phyloP scores from a whole-genome alignment of 1,139 yeast species.

The Insectozyma bohioensis region DNA sequence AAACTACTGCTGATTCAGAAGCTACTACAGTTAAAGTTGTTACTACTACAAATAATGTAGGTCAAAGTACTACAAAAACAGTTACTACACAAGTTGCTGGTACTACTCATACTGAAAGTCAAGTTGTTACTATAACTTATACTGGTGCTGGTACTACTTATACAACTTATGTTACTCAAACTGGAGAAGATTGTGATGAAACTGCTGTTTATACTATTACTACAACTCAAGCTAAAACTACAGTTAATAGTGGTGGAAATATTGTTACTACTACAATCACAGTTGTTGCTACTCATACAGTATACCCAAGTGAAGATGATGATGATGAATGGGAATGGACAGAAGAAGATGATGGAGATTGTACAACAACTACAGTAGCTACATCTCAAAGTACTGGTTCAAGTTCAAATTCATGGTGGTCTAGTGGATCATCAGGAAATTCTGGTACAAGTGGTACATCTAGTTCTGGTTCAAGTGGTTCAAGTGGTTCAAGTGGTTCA shows the following conservation, averaged over 20 bases:
- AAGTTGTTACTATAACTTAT: slow-evolving; percentile 11
- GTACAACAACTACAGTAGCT: slow-evolving; percentile 11
- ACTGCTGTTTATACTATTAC: slow-evolving; percentile 12
- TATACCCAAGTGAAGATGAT: slow-evolving; percentile 11
- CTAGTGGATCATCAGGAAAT: slow-evolving; percentile 5
- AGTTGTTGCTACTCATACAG: slow-evolving; percentile 13
- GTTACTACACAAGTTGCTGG: slow-evolving; percentile 9
- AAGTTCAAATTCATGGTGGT: slow-evolving; percentile 10
- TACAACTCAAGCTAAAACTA: slow-evolving; percentile 12
- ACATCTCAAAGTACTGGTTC: slow-evolving; percentile 6
- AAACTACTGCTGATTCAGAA: slow-evolving; percentile 6
- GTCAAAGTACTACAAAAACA: slow-evolving; percentile 7
- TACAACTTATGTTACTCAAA: slow-evolving; percentile 12
- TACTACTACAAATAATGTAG: slow-evolving; percentile 7
- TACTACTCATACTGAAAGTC: slow-evolving; percentile 8
- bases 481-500: slow-evolving; percentile 9
- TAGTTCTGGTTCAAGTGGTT: slow-evolving; percentile 9
- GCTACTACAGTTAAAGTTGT: slow-evolving; percentile 5
- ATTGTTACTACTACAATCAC: slow-evolving; percentile 14
- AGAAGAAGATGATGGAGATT: slow-evolving; percentile 13
- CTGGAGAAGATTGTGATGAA: slow-evolving; percentile 10
- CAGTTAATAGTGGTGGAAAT: slow-evolving; percentile 12
- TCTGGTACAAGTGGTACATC: slow-evolving; percentile 10
- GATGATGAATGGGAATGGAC: slow-evolving; percentile 16
- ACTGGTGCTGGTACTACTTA: slow-evolving; percentile 14